Evolutionary conservation across 768 basidiomycete species (phyloP).

Genomic region (Serendipita sp.): DNA sequence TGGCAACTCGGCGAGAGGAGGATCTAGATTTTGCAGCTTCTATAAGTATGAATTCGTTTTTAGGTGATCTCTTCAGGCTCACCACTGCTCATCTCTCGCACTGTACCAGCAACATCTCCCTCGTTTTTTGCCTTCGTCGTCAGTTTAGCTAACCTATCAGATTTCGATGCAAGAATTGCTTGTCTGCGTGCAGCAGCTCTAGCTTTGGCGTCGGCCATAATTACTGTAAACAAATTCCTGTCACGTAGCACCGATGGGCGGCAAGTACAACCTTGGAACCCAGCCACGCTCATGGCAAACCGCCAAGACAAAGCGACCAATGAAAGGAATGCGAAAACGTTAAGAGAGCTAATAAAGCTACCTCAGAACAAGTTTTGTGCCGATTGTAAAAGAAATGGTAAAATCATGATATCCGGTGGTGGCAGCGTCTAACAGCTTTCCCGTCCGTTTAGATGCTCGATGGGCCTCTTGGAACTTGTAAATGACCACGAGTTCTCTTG

Average conservation of each 20-base stretch:
- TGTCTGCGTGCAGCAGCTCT: constrained; percentile 2
- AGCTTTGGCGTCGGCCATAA: neutral
- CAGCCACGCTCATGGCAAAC: neutral
- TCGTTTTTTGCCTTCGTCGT: constrained; percentile 2
- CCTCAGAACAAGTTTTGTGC: constrained; percentile 91
- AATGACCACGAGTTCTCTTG: constrained; percentile 3
- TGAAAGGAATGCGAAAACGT: constrained; percentile 56
- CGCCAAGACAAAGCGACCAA: constrained; percentile 71
- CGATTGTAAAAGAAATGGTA: constrained; percentile 93
- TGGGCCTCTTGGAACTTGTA: constrained; percentile 98
- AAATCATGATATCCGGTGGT: constrained; percentile 13
- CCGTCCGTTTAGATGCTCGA: constrained; percentile 58
- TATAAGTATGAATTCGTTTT: neutral
- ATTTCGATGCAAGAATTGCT: neutral
- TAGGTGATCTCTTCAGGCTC: neutral
- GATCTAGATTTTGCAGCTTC: neutral
- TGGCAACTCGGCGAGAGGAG: neutral
- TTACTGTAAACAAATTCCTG: neutral
- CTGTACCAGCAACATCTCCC: neutral
- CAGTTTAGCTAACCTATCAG: neutral
- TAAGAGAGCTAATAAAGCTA: constrained; percentile 74
- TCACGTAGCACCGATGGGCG: neutral
- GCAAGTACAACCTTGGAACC: neutral
- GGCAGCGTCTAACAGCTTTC: neutral
- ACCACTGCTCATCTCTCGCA: neutral